phyloP scores from a whole-genome alignment of 805 yeast species.

The Nakazawaea holstii region DNA sequence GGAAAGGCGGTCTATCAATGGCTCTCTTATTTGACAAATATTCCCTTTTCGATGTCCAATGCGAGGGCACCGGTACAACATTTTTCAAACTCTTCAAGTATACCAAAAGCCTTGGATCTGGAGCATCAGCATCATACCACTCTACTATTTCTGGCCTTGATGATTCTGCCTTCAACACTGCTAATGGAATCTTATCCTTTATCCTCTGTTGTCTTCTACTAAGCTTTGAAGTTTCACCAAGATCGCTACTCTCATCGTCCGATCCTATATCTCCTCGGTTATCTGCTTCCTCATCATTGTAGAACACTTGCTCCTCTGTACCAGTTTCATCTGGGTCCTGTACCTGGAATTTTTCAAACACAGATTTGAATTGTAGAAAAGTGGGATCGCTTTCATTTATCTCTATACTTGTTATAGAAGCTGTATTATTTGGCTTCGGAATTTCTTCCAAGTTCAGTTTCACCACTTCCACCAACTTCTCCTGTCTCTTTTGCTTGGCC shows the following conservation, averaged over 20 bases:
- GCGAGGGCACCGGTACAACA: conserved; percentile 70
- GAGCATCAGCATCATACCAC: conserved; percentile 84
- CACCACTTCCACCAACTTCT: conserved; percentile 11
- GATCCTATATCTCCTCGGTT: conserved; percentile 10
- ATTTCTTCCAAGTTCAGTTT: conserved; percentile 10
- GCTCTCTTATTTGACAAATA: conserved; percentile 65
- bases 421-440: conserved; percentile 12
- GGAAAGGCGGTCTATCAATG: conserved; percentile 63
- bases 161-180: conserved; percentile 58
- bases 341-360: conserved; percentile 29
- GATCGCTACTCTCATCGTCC: conserved; percentile 19
- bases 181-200: conserved; percentile 55
- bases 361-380: conserved; percentile 23
- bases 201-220: conserved; percentile 49
- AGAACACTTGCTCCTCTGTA: conserved; percentile 18
- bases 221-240: conserved; percentile 18
- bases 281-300: conserved; percentile 16
- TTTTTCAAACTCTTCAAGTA: conserved; percentile 61
- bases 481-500: conserved; percentile 33
- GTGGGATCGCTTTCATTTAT: conserved; percentile 10
- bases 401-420: conserved; percentile 12
- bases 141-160: conserved; percentile 70
- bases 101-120: conserved; percentile 65
- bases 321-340: conserved; percentile 19
- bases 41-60: conserved; percentile 80